Evolutionary conservation across 192 early-diverging fungal genomes (phyloP).

Genomic region (Umbelopsis isabellina): DNA sequence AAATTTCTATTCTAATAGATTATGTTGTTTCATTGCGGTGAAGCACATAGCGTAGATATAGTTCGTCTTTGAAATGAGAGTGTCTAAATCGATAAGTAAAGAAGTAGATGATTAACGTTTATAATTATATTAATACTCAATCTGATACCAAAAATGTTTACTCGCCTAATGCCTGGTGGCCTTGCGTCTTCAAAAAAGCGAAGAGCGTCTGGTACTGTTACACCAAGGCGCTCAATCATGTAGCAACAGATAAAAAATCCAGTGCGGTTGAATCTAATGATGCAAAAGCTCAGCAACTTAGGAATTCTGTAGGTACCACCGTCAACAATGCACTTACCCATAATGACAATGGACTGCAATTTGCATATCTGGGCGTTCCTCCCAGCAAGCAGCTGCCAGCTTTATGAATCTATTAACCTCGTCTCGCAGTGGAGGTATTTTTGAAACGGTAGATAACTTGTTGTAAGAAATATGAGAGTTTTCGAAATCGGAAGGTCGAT

Average conservation of each 20-base stretch:
- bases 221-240: slow-evolving; percentile 51
- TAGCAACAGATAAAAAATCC: slow-evolving; percentile 62
- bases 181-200: slow-evolving; percentile 47
- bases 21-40: slow-evolving; percentile 1
- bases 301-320: background rate
- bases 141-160: background rate
- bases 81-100: slow-evolving; percentile 38
- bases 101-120: background rate
- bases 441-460: slow-evolving; percentile 53
- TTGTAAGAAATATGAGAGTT: slow-evolving; percentile 53
- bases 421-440: slow-evolving; percentile 51
- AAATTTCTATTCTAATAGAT: background rate
- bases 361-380: slow-evolving; percentile 50
- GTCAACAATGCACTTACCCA: slow-evolving; percentile 37
- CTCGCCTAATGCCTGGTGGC: slow-evolving; percentile 55
- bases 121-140: background rate
- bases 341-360: slow-evolving; percentile 65
- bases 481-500: slow-evolving; percentile 57
- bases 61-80: slow-evolving; percentile 58
- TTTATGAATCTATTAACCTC: slow-evolving; percentile 49
- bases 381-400: slow-evolving; percentile 45
- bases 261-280: slow-evolving; percentile 54
- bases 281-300: background rate
- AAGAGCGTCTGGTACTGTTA: slow-evolving; percentile 53
- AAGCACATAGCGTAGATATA: slow-evolving; percentile 56